Conservation (phyloP, 176 grass and related monocot genomes). For the Guadua angustifolia region DNA sequence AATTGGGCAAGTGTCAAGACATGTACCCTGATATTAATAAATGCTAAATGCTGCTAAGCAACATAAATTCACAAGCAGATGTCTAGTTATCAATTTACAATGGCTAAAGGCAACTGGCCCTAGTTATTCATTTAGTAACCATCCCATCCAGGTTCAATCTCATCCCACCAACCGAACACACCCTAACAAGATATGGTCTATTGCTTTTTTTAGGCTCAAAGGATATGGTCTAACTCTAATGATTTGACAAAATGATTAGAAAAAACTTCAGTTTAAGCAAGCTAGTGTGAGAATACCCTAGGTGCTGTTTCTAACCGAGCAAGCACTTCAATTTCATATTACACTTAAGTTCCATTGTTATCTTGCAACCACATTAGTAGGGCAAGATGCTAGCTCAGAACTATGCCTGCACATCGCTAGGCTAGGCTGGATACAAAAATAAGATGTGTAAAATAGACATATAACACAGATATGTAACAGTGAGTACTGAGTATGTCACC, state of each 20-base stretch:
- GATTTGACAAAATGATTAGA: constrained; percentile 1
- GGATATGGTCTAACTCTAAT: background rate
- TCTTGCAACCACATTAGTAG: constrained; percentile 7
- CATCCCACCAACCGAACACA: background rate
- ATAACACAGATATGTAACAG: constrained; percentile 2
- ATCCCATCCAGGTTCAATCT: background rate
- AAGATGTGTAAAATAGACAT: constrained; percentile 2
- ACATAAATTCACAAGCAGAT: background rate
- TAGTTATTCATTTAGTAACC: background rate
- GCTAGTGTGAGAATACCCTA: constrained; percentile 3
- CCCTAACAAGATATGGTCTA: background rate
- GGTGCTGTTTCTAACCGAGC: background rate
- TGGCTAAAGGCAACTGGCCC: background rate
- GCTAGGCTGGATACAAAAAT: background rate
- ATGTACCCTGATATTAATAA: constrained; percentile 26
- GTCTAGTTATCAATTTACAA: background rate
- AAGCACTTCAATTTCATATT: background rate
- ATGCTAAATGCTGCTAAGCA: constrained; percentile 29
- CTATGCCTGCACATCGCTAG: background rate
- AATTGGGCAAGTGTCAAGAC: constrained; percentile 3
- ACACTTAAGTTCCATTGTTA: constrained; percentile 15
- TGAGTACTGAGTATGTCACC: background rate
- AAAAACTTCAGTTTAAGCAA: constrained; percentile 18
- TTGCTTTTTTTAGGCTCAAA: background rate
- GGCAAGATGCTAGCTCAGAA: background rate